A percentile compares a stretch with the other conserved stretches of the same genome.
These are phyloP conservation scores for Tricholoma terreum DNA, from an alignment of 768 basidiomycete genomes.

Conservation along the genomic window DNA sequence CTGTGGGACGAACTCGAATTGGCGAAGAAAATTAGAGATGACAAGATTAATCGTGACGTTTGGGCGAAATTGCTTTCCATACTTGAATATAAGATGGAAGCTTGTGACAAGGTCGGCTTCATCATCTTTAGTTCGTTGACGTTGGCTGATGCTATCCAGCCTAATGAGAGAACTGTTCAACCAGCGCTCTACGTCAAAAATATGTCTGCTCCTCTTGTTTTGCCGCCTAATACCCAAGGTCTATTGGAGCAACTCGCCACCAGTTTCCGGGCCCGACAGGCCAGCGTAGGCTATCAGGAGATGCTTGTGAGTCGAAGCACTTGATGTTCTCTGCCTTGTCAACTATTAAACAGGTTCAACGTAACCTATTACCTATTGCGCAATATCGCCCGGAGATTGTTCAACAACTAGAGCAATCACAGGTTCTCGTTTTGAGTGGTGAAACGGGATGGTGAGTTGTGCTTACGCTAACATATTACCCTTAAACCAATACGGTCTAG, in stretches of 20 bases:
- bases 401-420: conserved; percentile 63
- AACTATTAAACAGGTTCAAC: conserved; percentile 49
- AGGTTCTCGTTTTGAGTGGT: conserved; percentile 79
- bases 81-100: conserved; percentile 56
- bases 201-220: not conserved
- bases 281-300: conserved; percentile 68
- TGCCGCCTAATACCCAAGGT: conserved; percentile 16
- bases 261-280: conserved; percentile 59
- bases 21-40: conserved; percentile 56
- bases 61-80: conserved; percentile 72
- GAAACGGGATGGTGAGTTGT: conserved; percentile 40
- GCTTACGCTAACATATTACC: conserved; percentile 1
- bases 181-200: conserved; percentile 11
- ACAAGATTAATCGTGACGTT: conserved; percentile 58
- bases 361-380: conserved; percentile 84
- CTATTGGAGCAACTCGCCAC: conserved; percentile 51
- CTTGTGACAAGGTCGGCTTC: conserved; percentile 37
- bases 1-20: conserved; percentile 89
- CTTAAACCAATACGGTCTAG: conserved; percentile 35
- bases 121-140: not conserved
- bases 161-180: conserved; percentile 22
- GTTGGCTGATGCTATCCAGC: conserved; percentile 14
- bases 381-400: conserved; percentile 73
- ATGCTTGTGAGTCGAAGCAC: conserved; percentile 68
- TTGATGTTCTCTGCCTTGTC: conserved; percentile 1